A percentile compares a stretch with the other conserved stretches of the same genome.
These are phyloP conservation scores for Aegilops speltoides DNA, from an alignment of 176 grass and related monocot species.

Conservation along the genomic window DNA sequence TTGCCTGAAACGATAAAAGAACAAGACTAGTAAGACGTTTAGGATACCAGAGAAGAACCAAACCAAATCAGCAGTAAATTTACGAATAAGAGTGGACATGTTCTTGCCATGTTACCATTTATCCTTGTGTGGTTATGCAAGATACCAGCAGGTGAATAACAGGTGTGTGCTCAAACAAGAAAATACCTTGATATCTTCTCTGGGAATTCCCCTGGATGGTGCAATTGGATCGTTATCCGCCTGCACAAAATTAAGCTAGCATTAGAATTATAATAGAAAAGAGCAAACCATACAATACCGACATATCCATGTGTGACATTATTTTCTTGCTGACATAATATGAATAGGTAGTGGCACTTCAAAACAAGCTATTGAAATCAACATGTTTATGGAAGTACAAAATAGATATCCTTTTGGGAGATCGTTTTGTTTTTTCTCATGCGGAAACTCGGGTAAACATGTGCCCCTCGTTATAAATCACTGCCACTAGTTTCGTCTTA, in stretches of 20 bases:
- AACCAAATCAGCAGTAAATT: not conserved
- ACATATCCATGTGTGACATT: not conserved
- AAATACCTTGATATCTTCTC: slow-evolving; percentile 89
- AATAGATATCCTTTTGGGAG: not conserved
- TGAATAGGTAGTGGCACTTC: not conserved
- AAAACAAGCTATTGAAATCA: not conserved
- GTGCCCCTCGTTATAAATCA: not conserved
- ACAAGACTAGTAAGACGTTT: not conserved
- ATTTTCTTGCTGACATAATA: not conserved
- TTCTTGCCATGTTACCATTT: too few relatives aligned
- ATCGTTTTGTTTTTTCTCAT: not conserved
- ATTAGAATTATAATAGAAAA: slow-evolving; percentile 34
- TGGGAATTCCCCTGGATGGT: slow-evolving; percentile 90
- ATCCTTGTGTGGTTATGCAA: not conserved
- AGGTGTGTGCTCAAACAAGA: not conserved
- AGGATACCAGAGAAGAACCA: not conserved
- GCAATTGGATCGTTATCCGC: slow-evolving; percentile 93
- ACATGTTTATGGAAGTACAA: not conserved
- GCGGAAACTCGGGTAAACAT: not conserved
- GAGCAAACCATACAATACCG: not conserved
- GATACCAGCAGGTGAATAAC: slow-evolving; percentile 1
- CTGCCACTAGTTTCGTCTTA: not conserved
- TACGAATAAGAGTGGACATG: not conserved
- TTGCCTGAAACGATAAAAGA: slow-evolving; percentile 55
- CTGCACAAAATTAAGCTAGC: slow-evolving; percentile 42